Evolutionary conservation across 495 filamentous ascomycete species (phyloP), one percentile per base, ranked within the genome.

Genomic region (Bombardia bombarda): DNA sequence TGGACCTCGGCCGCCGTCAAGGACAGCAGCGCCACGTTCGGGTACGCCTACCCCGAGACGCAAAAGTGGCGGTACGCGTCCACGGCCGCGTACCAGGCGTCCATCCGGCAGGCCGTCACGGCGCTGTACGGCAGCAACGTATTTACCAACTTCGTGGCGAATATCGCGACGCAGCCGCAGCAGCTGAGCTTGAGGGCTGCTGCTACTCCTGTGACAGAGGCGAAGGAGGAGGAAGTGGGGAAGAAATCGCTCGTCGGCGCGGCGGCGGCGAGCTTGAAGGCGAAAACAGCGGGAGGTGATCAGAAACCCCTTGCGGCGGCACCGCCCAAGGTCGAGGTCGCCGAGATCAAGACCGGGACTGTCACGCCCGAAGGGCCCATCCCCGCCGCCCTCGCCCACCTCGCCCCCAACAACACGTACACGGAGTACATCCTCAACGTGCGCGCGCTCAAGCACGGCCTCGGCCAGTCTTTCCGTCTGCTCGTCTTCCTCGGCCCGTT

Each of bases 31-130:
- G 20, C 38, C 22, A 57, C 56, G 10, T 77, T 82, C 20, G 69
- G 65, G 14, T 84, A 83, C 56, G 77, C 72, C 6, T 84, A 84
- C 52, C 63, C 74, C 1, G 78, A 83, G 42, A 69, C 79, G 14
- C 56, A 61, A 24, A 40, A 44, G 26, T 61, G 58, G 56, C 41
- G 43, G 7, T 56, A 43, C 19, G 10, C 19, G 1, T 39, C 26
- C 35, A 33, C 19, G 1, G 3, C 20, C 1, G 45, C 35, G 4
- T 57, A 61, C 38, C 53, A 52, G 18, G 21, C 45, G 0, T 26
- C 43, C 2, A 34, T 59, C 25, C 41, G 45, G 12, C 43, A 41
- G 35, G 22, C 41, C 5, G 49, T 59, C 26, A 40, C 40, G 2
- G 20, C 17, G 13, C 32, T 59, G 23, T 61, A 61, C 16, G 55